A percentile compares a stretch with the other conserved stretches of the same genome.
Conservation (phyloP, 768 basidiomycete species). For the Trametes meyenii region DNA sequence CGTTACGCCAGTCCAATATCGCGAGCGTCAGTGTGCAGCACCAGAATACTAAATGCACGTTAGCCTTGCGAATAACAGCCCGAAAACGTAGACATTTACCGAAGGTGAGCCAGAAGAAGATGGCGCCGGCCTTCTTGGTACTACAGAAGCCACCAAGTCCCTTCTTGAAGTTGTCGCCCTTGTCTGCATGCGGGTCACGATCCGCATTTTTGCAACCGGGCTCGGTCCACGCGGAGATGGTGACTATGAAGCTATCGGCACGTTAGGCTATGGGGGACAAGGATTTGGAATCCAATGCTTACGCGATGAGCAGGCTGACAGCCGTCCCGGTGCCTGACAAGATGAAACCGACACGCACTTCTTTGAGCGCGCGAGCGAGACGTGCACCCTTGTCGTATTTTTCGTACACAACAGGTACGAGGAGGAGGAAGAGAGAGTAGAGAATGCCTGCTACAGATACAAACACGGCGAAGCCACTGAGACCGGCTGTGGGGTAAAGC, state of each 20-base stretch:
- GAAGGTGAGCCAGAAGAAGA: constrained; percentile 89
- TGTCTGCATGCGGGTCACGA: constrained; percentile 76
- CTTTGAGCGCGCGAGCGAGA: constrained; percentile 79
- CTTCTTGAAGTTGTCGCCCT: constrained; percentile 64
- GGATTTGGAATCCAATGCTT: constrained; percentile 39
- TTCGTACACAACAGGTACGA: constrained; percentile 79
- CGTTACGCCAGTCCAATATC: constrained; percentile 77
- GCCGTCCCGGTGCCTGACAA: constrained; percentile 70
- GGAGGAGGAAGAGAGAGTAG: constrained; percentile 71
- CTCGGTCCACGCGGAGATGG: constrained; percentile 86
- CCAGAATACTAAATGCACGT: constrained; percentile 66
- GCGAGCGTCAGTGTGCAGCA: constrained; percentile 64
- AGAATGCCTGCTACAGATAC: constrained; percentile 72
- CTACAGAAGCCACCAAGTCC: constrained; percentile 83
- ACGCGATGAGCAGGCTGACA: constrained; percentile 77
- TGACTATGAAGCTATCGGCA: constrained; percentile 62
- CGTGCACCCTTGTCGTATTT: constrained; percentile 82
- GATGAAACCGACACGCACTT: constrained; percentile 83
- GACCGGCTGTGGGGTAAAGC: constrained; percentile 62
- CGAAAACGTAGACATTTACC: constrained; percentile 45
- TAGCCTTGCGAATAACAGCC: neutral
- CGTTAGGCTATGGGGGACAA: constrained; percentile 11
- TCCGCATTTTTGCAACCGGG: constrained; percentile 85
- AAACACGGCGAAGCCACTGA: constrained; percentile 86
- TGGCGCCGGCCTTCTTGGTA: constrained; percentile 87